These are phyloP conservation scores for Bipolaris zeicola DNA, from an alignment of 2,329 filamentous ascomycete genomes.

Conservation along the genomic window DNA sequence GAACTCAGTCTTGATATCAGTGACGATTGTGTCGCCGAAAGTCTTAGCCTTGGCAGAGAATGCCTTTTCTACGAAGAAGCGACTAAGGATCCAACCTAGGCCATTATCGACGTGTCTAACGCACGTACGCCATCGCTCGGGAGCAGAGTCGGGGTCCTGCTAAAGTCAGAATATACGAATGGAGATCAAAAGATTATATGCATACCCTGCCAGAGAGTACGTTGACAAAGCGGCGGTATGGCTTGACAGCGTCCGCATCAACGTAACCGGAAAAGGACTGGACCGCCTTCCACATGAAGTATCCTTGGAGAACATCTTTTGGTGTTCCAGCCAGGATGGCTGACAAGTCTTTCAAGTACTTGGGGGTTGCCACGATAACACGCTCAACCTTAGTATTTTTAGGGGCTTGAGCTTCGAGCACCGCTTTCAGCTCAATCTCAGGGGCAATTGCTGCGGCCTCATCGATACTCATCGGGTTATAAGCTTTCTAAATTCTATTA, in stretches of 20 bases:
- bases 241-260: slow-evolving; percentile 64
- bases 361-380: slow-evolving; percentile 64
- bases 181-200: not conserved
- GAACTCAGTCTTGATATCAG: slow-evolving; percentile 71
- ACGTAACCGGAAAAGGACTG: slow-evolving; percentile 59
- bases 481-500: slow-evolving; percentile 55
- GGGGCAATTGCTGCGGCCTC: slow-evolving; percentile 63
- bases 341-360: slow-evolving; percentile 65
- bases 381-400: slow-evolving; percentile 57
- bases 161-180: slow-evolving; percentile 20
- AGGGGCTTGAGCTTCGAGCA: slow-evolving; percentile 61
- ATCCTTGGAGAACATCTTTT: slow-evolving; percentile 63
- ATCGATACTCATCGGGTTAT: slow-evolving; percentile 66
- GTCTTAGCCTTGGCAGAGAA: slow-evolving; percentile 70
- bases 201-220: slow-evolving; percentile 61
- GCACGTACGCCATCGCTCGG: slow-evolving; percentile 71
- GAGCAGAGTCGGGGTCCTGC: slow-evolving; percentile 62
- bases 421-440: slow-evolving; percentile 59
- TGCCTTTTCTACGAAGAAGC: slow-evolving; percentile 71
- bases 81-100: slow-evolving; percentile 70
- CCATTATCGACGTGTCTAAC: slow-evolving; percentile 62
- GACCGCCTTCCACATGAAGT: slow-evolving; percentile 68
- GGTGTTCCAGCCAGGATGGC: slow-evolving; percentile 60
- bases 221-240: slow-evolving; percentile 65
- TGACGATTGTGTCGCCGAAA: slow-evolving; percentile 71